These are phyloP conservation scores for Leccinum broughii DNA, from an alignment of 768 basidiomycete genomes.

Conservation along the genomic window DNA sequence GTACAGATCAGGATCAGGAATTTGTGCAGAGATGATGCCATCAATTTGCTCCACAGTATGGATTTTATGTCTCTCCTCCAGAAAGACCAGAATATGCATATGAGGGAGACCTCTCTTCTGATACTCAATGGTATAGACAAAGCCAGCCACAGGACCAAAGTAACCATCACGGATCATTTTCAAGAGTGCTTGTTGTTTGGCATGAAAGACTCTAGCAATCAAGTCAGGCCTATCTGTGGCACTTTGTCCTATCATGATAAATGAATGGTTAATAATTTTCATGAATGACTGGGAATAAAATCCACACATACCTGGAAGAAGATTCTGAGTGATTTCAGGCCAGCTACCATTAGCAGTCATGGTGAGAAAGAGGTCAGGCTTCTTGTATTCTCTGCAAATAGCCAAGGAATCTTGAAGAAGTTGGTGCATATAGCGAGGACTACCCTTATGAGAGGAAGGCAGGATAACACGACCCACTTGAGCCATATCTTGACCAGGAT, in stretches of 20 bases:
- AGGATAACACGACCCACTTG: background rate
- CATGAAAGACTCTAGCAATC: no score
- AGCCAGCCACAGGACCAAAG: no score
- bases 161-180: no score
- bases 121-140: no score
- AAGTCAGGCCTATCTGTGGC: constrained; percentile 30
- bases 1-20: background rate
- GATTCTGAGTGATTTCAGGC: constrained; percentile 42
- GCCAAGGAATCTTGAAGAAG: constrained; percentile 48
- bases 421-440: constrained; percentile 44
- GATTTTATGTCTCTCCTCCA: no score
- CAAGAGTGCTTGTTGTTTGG: no score
- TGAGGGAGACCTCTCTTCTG: no score
- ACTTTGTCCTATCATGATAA: constrained; percentile 29
- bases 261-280: background rate
- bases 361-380: constrained; percentile 51
- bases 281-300: background rate
- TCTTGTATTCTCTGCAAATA: constrained; percentile 36
- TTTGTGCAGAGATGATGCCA: constrained; percentile 2
- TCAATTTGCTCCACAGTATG: background rate
- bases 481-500: background rate
- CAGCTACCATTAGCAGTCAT: constrained; percentile 54
- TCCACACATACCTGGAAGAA: constrained; percentile 32
- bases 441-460: constrained; percentile 34
- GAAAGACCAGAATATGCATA: no score